A percentile compares a stretch with the other conserved stretches of the same genome.
These are phyloP conservation scores for Pseudocercospora vitis DNA, from an alignment of 2,329 filamentous ascomycete genomes.

Conservation along the genomic window DNA sequence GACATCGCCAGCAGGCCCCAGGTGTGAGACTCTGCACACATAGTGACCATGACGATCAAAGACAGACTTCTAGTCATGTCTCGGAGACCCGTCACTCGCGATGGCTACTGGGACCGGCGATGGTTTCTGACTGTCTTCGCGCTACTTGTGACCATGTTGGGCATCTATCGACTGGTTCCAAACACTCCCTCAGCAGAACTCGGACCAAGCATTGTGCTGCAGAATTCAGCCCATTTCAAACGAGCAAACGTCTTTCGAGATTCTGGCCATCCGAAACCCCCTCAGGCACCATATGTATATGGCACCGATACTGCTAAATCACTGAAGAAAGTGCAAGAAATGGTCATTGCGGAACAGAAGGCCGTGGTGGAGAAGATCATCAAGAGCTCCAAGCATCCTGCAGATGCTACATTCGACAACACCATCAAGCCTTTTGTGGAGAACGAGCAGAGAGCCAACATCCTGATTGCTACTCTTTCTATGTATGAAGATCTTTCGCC, in stretches of 20 bases:
- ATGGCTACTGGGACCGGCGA: no score
- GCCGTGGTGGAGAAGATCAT: slow-evolving; percentile 65
- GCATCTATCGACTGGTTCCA: no score
- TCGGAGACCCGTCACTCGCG: no score
- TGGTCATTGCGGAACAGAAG: slow-evolving; percentile 42
- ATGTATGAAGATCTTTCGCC: slow-evolving; percentile 49
- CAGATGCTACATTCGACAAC: slow-evolving; percentile 56
- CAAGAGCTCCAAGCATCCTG: slow-evolving; percentile 53
- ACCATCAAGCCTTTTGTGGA: slow-evolving; percentile 65
- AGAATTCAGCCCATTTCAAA: neutral
- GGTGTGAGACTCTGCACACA: no score
- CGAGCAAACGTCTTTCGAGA: neutral
- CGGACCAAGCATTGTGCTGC: neutral
- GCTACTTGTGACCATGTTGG: no score
- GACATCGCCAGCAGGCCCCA: no score
- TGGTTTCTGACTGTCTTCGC: no score
- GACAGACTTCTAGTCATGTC: no score
- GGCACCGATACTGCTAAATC: neutral
- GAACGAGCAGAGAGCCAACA: slow-evolving; percentile 51
- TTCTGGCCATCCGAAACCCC: neutral
- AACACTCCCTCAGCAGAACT: no score
- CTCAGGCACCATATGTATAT: neutral
- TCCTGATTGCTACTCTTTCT: slow-evolving; percentile 51
- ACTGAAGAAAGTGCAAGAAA: neutral
- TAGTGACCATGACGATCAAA: no score